These are phyloP conservation scores for Protomyces pachydermus DNA, from an alignment of 1,139 yeast genomes.

Conservation along the genomic window DNA sequence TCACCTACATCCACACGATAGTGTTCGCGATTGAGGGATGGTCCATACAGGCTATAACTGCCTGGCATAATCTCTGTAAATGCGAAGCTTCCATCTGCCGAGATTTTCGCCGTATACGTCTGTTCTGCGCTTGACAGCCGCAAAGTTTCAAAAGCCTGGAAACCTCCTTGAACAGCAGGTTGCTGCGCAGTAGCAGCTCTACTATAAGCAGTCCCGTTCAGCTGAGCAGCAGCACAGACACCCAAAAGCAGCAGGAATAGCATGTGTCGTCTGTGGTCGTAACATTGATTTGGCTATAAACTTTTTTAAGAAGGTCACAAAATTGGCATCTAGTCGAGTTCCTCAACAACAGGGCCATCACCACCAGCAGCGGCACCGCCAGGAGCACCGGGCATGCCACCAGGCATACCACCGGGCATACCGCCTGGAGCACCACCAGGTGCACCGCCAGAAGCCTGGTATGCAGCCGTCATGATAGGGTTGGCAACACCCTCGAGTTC, in stretches of 20 bases:
- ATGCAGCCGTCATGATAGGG: constrained; percentile 91
- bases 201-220: background rate
- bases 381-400: constrained; percentile 41
- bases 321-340: constrained; percentile 60
- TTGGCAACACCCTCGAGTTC: constrained; percentile 88
- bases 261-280: background rate
- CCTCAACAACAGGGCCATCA: constrained; percentile 87
- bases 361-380: constrained; percentile 36
- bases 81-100: background rate
- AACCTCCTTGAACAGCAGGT: background rate
- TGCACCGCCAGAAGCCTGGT: constrained; percentile 52
- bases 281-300: background rate
- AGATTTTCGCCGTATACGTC: background rate
- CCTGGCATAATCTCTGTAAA: no score
- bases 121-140: background rate
- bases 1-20: background rate
- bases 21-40: no score
- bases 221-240: background rate
- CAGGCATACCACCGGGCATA: constrained; percentile 55
- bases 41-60: no score
- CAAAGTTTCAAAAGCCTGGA: background rate
- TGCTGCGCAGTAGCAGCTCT: background rate
- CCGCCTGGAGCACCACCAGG: constrained; percentile 69
- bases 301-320: background rate
- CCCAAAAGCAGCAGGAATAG: background rate